Percentiles rank a stretch among this genome's conserved stretches.
These are phyloP conservation scores for Sphagnum contortum DNA, from an alignment of 225 moss, liverwort and hornwort genomes.

Conservation along the genomic window DNA sequence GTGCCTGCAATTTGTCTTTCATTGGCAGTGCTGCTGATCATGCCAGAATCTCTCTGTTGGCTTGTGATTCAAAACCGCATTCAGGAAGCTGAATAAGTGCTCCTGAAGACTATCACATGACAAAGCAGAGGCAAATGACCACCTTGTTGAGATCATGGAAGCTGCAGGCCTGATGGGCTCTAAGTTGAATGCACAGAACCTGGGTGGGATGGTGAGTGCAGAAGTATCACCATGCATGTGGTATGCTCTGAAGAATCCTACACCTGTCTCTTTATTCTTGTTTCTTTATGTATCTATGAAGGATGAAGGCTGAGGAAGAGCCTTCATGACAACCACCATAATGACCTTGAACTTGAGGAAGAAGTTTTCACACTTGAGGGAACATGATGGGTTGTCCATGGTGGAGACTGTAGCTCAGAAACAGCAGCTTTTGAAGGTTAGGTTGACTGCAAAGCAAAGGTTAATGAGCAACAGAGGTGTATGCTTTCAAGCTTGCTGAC, in stretches of 20 bases:
- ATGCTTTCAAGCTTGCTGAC: no score
- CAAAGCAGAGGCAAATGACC: constrained; percentile 59
- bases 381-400: constrained; percentile 36
- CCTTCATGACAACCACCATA: constrained; percentile 21
- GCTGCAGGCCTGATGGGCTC: constrained; percentile 48
- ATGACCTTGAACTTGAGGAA: constrained; percentile 21
- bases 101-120: constrained; percentile 62
- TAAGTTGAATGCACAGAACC: constrained; percentile 18
- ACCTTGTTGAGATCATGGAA: constrained; percentile 73
- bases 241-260: background rate
- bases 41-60: constrained; percentile 99
- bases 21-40: constrained; percentile 40
- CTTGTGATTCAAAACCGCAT: constrained; percentile 88
- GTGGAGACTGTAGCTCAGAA: constrained; percentile 31
- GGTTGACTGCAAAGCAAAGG: constrained; percentile 43
- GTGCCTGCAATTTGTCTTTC: constrained; percentile 58
- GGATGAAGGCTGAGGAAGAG: constrained; percentile 85
- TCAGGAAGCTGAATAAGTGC: constrained; percentile 66
- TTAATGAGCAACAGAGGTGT: no score
- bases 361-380: constrained; percentile 57
- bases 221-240: background rate
- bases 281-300: constrained; percentile 46
- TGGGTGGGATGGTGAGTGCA: background rate
- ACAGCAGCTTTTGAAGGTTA: constrained; percentile 46
- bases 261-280: no score